Evolutionary conservation across 768 basidiomycete genomes (phyloP).

Genomic region (Trametes meyenii): DNA sequence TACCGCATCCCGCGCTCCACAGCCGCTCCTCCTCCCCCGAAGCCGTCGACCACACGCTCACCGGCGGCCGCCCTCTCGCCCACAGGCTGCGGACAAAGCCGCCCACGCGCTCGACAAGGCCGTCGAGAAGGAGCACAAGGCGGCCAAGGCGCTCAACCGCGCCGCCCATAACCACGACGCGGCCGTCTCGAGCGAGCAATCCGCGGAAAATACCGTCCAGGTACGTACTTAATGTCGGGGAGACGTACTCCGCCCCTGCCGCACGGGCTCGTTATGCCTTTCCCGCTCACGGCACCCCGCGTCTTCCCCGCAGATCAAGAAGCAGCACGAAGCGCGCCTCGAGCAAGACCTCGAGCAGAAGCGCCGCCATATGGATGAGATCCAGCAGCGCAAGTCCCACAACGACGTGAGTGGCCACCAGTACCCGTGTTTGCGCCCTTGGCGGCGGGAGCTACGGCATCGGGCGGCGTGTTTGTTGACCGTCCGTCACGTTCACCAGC

Average conservation of each 20-base stretch:
- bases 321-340: constrained; percentile 30
- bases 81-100: constrained; percentile 49
- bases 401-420: constrained; percentile 30
- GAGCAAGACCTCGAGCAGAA: constrained; percentile 31
- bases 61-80: background rate
- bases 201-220: constrained; percentile 48
- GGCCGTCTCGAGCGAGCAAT: constrained; percentile 45
- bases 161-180: constrained; percentile 56
- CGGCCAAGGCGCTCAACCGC: constrained; percentile 52
- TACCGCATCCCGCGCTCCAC: background rate
- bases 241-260: background rate
- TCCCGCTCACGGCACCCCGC: background rate
- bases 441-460: too few species aligned
- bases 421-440: background rate
- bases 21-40: background rate
- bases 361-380: constrained; percentile 29
- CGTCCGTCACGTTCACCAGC: constrained; percentile 11
- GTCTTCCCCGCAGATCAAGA: constrained; percentile 26
- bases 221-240: constrained; percentile 39
- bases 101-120: constrained; percentile 50
- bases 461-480: background rate
- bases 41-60: background rate
- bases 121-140: constrained; percentile 52
- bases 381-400: constrained; percentile 32
- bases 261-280: background rate